Percentiles rank a stretch among this genome's conserved stretches.
Conservation (phyloP, 306 rosid species). For the Quercus suber region DNA sequence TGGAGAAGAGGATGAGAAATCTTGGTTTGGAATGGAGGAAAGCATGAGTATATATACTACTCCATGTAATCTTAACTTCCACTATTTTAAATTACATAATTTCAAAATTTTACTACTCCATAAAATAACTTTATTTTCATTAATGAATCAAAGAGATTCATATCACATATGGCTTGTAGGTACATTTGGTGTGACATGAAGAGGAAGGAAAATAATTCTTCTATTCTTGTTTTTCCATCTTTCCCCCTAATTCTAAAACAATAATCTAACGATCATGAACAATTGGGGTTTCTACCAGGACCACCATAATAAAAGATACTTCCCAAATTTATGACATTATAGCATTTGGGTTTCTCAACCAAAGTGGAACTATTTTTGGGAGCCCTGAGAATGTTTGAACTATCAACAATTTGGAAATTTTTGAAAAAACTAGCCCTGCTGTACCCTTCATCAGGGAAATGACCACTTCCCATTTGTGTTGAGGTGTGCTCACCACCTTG, state of each 20-base stretch:
- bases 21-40: too few species aligned
- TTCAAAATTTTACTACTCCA: too few species aligned
- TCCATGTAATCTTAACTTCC: too few species aligned
- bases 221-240: neutral
- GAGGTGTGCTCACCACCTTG: conserved; percentile 51
- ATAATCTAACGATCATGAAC: conserved; percentile 23
- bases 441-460: conserved; percentile 52
- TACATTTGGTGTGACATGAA: too few species aligned
- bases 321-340: conserved; percentile 47
- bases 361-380: conserved; percentile 42
- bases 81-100: too few species aligned
- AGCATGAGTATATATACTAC: too few species aligned
- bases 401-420: conserved; percentile 48
- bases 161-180: too few species aligned
- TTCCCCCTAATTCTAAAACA: neutral
- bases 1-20: too few species aligned
- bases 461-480: conserved; percentile 66
- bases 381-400: conserved; percentile 35
- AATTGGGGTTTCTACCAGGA: conserved; percentile 45
- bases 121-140: too few species aligned
- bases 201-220: too few species aligned
- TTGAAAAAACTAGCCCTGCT: conserved; percentile 53
- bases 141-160: too few species aligned
- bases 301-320: conserved; percentile 51
- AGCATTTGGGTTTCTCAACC: conserved; percentile 47